Percentiles rank a stretch among this genome's conserved stretches.
These are phyloP conservation scores for Phaffomyces antillensis DNA, from an alignment of 805 yeast species.

Conservation along the genomic window DNA sequence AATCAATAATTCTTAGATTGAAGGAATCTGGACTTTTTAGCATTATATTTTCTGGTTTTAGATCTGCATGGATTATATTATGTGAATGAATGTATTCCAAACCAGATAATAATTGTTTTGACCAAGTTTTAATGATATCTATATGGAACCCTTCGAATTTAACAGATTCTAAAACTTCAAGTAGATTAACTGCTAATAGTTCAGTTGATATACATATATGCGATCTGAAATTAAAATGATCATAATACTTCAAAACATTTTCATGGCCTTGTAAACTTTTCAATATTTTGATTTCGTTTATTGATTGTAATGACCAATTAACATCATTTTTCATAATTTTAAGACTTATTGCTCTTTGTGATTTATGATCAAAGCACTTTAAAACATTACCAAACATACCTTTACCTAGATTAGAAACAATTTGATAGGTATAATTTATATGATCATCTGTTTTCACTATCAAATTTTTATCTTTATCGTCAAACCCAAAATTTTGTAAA, in stretches of 20 bases:
- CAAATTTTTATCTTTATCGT: conserved; percentile 62
- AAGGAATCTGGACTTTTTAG: conserved; percentile 36
- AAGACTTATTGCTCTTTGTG: conserved; percentile 53
- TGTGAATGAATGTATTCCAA: conserved; percentile 49
- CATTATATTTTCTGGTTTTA: conserved; percentile 83
- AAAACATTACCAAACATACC: conserved; percentile 84
- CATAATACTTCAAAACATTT: conserved; percentile 40
- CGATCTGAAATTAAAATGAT: conserved; percentile 72
- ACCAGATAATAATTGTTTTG: conserved; percentile 51
- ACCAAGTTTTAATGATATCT: conserved; percentile 35
- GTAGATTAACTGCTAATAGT: conserved; percentile 57
- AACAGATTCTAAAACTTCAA: conserved; percentile 46
- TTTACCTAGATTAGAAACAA: conserved; percentile 52
- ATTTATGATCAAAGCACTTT: conserved; percentile 60
- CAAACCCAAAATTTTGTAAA: conserved; percentile 47
- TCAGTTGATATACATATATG: conserved; percentile 82
- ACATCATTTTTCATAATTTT: conserved; percentile 70
- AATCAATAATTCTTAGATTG: conserved; percentile 66
- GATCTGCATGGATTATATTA: conserved; percentile 71
- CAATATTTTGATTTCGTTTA: conserved; percentile 65
- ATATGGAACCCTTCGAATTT: conserved; percentile 43
- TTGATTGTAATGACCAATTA: conserved; percentile 70
- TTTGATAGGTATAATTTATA: conserved; percentile 66
- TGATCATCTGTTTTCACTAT: conserved; percentile 55
- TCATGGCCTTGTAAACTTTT: conserved; percentile 31